phyloP scores from a whole-genome alignment of 805 yeast genomes.

The Candida argentea region DNA sequence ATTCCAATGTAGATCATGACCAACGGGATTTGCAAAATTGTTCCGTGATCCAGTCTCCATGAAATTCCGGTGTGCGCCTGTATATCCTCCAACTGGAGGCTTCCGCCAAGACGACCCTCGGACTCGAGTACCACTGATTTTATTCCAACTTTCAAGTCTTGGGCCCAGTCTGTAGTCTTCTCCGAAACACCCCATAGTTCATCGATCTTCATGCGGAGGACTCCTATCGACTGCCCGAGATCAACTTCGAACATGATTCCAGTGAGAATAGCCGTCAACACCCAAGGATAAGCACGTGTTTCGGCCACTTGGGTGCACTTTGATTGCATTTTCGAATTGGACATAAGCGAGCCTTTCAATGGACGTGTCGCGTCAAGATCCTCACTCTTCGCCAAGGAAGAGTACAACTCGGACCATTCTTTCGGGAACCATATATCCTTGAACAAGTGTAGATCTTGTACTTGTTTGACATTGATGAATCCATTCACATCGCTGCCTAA shows the following conservation, averaged over 20 bases:
- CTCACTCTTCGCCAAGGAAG: background rate
- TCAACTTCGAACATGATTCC: constrained; percentile 52
- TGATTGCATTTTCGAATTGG: constrained; percentile 30
- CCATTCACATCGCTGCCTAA: constrained; percentile 46
- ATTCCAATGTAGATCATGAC: constrained; percentile 53
- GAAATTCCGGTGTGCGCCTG: constrained; percentile 55
- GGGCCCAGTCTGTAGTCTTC: constrained; percentile 62
- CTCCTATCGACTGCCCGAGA: constrained; percentile 78
- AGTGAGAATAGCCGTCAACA: constrained; percentile 44
- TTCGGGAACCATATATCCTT: constrained; percentile 71
- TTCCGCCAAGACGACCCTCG: constrained; percentile 76
- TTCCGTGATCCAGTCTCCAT: constrained; percentile 47
- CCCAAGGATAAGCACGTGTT: constrained; percentile 67
- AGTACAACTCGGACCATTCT: constrained; percentile 5
- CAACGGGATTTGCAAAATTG: constrained; percentile 48
- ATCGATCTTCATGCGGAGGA: constrained; percentile 43
- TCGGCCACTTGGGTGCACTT: constrained; percentile 49
- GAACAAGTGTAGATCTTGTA: constrained; percentile 79
- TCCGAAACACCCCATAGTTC: constrained; percentile 60
- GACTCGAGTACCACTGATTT: constrained; percentile 42
- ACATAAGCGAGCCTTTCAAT: constrained; percentile 9
- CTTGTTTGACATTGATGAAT: constrained; percentile 69
- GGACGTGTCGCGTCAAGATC: constrained; percentile 1
- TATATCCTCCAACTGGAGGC: constrained; percentile 37
- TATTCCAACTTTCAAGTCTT: constrained; percentile 53